phyloP scores from a whole-genome alignment of 176 grass and related monocot genomes.

The Zea luxurians region DNA sequence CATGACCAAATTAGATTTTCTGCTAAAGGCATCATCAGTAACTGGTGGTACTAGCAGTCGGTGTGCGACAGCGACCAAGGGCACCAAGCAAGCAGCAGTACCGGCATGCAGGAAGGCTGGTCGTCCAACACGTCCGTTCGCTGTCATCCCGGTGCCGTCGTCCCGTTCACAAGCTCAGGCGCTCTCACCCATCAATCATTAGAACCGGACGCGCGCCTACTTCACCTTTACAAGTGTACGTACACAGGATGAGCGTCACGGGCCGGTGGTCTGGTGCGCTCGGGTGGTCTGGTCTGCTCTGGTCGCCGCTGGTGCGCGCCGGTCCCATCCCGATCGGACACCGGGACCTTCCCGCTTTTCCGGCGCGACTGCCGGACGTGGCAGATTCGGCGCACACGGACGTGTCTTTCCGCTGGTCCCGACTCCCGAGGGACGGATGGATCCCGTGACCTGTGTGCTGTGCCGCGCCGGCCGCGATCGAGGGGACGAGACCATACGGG shows the following conservation, averaged over 20 bases:
- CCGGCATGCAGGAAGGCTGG: not conserved
- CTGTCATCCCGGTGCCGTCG: constrained; percentile 15
- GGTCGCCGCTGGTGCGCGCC: not conserved
- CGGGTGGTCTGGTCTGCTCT: not conserved
- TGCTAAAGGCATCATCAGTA: constrained; percentile 6
- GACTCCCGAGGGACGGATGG: too few species aligned
- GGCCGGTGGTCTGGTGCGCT: not conserved
- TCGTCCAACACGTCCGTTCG: not conserved
- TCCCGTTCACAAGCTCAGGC: not conserved
- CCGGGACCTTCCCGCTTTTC: constrained; percentile 20
- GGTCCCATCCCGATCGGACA: not conserved
- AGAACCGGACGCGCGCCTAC: constrained; percentile 4
- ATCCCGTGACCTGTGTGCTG: too few species aligned
- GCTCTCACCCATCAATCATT: not conserved
- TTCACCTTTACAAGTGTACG: constrained; percentile 29
- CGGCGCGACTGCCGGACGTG: constrained; percentile 7
- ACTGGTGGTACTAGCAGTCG: not conserved
- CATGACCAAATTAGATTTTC: constrained; percentile 11
- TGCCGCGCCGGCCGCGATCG: not conserved
- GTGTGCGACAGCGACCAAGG: constrained; percentile 13
- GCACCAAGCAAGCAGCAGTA: not conserved
- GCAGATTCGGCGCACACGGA: constrained; percentile 19
- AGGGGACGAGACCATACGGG: not conserved
- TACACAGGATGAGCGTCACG: not conserved
- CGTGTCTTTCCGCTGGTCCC: too few species aligned